phyloP scores from a whole-genome alignment of 306 rosid genomes.

The Ceratonia siliqua region DNA sequence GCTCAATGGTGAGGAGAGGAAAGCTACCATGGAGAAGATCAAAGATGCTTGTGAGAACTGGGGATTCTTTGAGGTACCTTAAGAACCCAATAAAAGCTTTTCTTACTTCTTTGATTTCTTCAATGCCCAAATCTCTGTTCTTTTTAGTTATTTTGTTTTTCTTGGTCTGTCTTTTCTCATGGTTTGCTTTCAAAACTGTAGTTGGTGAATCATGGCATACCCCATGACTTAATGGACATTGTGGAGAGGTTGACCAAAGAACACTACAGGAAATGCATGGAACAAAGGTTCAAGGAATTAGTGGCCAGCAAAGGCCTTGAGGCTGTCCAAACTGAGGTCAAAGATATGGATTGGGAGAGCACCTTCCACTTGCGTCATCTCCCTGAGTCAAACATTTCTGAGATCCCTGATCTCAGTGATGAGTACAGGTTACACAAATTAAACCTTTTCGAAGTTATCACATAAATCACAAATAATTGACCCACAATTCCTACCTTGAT shows the following conservation, averaged over 20 bases:
- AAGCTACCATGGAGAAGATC: conserved; percentile 52
- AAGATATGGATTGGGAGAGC: conserved; percentile 72
- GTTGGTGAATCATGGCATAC: conserved; percentile 58
- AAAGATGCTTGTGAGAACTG: conserved; percentile 80
- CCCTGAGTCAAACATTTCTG: conserved; percentile 56
- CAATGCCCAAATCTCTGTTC: not conserved
- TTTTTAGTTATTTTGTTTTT: not conserved
- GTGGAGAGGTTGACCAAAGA: conserved; percentile 67
- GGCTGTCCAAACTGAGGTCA: conserved; percentile 54
- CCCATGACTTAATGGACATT: conserved; percentile 52
- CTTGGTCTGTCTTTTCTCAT: not conserved
- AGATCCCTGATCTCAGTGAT: conserved; percentile 59
- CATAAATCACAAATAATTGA: not conserved
- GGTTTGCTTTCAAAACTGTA: conserved; percentile 18
- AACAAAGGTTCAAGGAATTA: conserved; percentile 57
- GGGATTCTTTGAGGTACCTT: conserved; percentile 75
- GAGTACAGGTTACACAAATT: conserved; percentile 48
- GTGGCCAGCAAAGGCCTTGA: conserved; percentile 57
- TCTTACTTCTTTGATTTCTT: not conserved
- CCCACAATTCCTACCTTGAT: not conserved
- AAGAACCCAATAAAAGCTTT: no score
- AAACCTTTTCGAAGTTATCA: not conserved
- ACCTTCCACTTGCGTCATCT: conserved; percentile 68
- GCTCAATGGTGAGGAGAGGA: conserved; percentile 57
- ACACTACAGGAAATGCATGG: conserved; percentile 66